Evolutionary conservation across 2,329 filamentous ascomycete species (phyloP), one percentile per base, ranked within the genome.

Genomic region (Hysterium pulicare): DNA sequence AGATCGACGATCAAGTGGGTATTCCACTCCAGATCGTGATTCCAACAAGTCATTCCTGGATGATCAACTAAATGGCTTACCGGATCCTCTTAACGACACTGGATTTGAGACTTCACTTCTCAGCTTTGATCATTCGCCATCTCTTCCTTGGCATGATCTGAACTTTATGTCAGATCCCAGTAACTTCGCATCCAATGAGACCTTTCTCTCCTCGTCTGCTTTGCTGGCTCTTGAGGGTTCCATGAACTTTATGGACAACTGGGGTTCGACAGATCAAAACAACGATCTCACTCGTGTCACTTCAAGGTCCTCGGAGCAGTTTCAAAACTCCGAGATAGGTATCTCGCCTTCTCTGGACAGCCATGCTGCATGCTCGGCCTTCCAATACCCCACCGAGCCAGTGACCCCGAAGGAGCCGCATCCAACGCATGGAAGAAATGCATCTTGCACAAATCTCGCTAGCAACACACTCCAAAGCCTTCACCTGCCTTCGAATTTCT

Each of bases 401-500:
- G 31, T 24, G 7, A 23, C 37, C 13, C 11, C 44, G 4, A 24
- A 42, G 34, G 24, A 26, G 13, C 28, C 24, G 11, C 44, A 31
- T 20, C 35, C 44, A 19, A 23, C 15, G 16, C 44, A 46, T 23
- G 36, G 28, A 38, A 37, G 40, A 16, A 46, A 41, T 22, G 39
- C 41, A 24, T 46, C 44, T 8, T 46, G 44, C 40, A 33, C 33
- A 5, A 46, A 46, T 16, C 44, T 46, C 13, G 44, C 44, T n/a
- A 42, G 38, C 31, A 35, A 21, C 30, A 46, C 44, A n/a, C 34
- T 46, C 21, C 44, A 46, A 30, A 46, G 32, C 33, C 40, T 46
- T n/a, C 44, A 46, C 28, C 35, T 46, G 6, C 44, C 44, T 35
- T 40, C 41, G n/a, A 42, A 40, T 32, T 42, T 42, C 31, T 46